Evolutionary conservation across 1,284 basidiomycete species (phyloP), one percentile per base, ranked within the genome.

Genomic region (Ustilago cynodontis): DNA sequence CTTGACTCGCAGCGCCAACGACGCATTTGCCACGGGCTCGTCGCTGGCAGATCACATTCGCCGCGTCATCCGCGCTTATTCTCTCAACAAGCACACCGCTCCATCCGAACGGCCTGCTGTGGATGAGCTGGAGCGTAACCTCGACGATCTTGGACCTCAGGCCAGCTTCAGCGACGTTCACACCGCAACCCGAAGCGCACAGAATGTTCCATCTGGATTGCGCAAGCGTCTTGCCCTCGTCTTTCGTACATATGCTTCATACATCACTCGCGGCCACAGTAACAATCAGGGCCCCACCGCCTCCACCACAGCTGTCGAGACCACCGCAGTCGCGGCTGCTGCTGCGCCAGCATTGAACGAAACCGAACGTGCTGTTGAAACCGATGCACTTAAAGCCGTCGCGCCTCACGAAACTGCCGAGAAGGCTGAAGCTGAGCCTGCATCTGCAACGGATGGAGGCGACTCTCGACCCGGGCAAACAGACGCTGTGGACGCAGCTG

Each of bases 11-110:
- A 29, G 2, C 16, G 57, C 61, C 10, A 33, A 24, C 22, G 33
- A 47, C 11, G 52, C 43, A 0, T 64, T 59, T 26, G 16, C 41
- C 11, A 35, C 45, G 2, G 61, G 67, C 2, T 10, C 28, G 0
- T 55, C 67, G 31, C 39, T 70, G 3, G 52, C 53, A 10, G 52
- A 60, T n/a, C 58, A 64, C 26, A 26, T 70, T 22, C 6, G 31
- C 37, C 29, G 35, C 3, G 43, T 64, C 11, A 45, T 51, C 4
- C 67, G 31, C 8, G 43, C 41, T 20, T 70, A 55, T 39, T 18
- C 20, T 37, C 47, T 20, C 28, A 56, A 16, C 6, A 16, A 59
- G 28, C 43, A 35, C 20, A 14, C 26, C 5, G 4, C 33, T 2
- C 51, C 56, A 20, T 13, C 29, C 2, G 52, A 70, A n/a, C 57